These are phyloP conservation scores for Anisodus acutangulus DNA, from an alignment of 257 asterid species.

Conservation along the genomic window DNA sequence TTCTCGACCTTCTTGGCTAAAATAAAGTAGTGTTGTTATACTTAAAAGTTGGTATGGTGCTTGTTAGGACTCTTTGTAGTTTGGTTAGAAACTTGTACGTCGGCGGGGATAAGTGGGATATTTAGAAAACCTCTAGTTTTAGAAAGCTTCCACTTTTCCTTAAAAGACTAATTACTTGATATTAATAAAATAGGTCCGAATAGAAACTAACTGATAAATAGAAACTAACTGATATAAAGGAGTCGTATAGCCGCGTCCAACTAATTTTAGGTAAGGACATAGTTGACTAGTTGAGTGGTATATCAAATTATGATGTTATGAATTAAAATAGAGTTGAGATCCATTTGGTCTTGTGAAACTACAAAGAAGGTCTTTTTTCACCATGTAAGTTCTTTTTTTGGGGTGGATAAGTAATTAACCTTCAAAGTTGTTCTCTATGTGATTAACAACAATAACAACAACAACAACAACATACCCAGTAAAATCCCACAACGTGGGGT, in stretches of 20 bases:
- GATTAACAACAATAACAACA: background rate
- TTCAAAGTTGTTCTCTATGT: background rate
- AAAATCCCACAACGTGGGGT: too few relatives aligned
- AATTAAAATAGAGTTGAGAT: background rate
- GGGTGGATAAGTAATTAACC: conserved; percentile 7
- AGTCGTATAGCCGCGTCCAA: background rate
- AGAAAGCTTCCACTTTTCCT: background rate
- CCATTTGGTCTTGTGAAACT: background rate
- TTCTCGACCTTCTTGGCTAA: too few relatives aligned
- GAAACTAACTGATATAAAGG: background rate
- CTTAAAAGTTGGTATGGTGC: background rate
- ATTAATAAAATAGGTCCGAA: background rate
- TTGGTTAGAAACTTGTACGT: background rate
- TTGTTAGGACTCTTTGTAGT: background rate
- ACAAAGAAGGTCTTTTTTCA: background rate
- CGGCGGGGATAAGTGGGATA: background rate
- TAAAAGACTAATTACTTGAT: background rate
- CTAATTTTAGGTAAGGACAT: background rate
- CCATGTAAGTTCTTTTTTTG: background rate
- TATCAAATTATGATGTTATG: conserved; percentile 7
- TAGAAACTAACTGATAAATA: background rate
- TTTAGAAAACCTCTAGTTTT: background rate
- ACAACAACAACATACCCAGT: too few relatives aligned
- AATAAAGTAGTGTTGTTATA: background rate
- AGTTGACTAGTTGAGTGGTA: background rate